Conservation (phyloP, 257 asterid genomes). For the Solanum lycopersicoides region DNA sequence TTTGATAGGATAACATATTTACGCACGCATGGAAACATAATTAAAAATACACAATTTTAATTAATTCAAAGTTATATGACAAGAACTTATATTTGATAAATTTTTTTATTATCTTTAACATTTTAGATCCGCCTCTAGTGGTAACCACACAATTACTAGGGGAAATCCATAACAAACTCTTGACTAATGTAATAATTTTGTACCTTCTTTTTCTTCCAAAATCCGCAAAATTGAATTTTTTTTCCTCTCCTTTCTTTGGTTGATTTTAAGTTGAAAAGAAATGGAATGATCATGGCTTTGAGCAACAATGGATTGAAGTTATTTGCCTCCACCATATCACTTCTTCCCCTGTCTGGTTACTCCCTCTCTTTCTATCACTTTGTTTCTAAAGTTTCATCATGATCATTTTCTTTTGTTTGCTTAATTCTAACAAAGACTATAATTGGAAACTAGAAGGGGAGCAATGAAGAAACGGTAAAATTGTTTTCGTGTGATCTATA, state of each 20-base stretch:
- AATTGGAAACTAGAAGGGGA: neutral
- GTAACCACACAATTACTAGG: neutral
- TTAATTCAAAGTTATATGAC: neutral
- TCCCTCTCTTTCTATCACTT: neutral
- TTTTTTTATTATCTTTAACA: neutral
- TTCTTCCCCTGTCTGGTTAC: slow-evolving; percentile 1
- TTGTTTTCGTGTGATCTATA: neutral
- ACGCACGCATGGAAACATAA: neutral
- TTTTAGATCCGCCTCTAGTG: neutral
- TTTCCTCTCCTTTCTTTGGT: neutral
- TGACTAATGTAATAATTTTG: neutral
- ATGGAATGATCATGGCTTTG: neutral
- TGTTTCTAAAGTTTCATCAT: neutral
- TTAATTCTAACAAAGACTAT: neutral
- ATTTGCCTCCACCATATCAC: neutral
- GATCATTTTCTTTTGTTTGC: neutral
- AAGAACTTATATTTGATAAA: neutral
- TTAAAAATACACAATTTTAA: neutral
- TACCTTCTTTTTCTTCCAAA: neutral
- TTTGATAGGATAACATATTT: neutral
- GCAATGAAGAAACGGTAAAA: neutral
- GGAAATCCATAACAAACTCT: neutral
- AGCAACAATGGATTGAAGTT: neutral
- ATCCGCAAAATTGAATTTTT: neutral
- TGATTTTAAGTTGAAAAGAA: neutral